These are phyloP conservation scores for Aspergillus coremiiformis DNA, from an alignment of 495 filamentous ascomycete genomes.

Conservation along the genomic window DNA sequence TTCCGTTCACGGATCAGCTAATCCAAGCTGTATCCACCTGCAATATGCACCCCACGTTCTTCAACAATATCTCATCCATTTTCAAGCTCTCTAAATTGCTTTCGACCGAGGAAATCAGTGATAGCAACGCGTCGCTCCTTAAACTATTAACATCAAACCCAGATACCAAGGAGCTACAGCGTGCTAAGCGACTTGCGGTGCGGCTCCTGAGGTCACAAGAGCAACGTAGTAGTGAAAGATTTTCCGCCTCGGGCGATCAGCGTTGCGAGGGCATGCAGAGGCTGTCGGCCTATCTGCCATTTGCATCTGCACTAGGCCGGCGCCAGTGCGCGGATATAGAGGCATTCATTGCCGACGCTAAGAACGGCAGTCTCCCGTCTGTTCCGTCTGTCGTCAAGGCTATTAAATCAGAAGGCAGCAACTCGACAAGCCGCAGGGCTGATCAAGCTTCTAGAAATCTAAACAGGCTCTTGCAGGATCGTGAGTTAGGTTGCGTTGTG, in stretches of 20 bases:
- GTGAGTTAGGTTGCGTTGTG: conserved; percentile 19
- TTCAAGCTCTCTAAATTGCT: conserved; percentile 5
- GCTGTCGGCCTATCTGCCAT: conserved; percentile 2
- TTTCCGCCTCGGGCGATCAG: not conserved
- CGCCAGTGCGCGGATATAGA: conserved; percentile 10
- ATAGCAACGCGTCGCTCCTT: not conserved
- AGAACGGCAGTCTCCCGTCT: conserved; percentile 8
- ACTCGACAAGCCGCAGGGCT: not conserved
- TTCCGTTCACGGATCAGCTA: conserved; percentile 12
- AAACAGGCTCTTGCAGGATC: conserved; percentile 17
- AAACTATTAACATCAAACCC: not conserved
- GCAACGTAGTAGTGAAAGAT: not conserved
- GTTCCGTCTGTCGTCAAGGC: conserved; percentile 7
- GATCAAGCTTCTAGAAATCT: not conserved
- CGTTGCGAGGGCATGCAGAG: not conserved
- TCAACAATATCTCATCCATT: conserved; percentile 7
- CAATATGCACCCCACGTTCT: not conserved
- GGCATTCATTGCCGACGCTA: conserved; percentile 15
- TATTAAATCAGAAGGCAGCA: not conserved
- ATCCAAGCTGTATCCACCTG: conserved; percentile 6
- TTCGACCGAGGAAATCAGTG: not conserved
- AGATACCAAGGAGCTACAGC: not conserved
- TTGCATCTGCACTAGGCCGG: conserved; percentile 5
- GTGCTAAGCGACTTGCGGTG: not conserved
- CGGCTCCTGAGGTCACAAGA: not conserved